These are phyloP conservation scores for Physcia stellaris DNA, from an alignment of 495 filamentous ascomycete genomes.

Conservation along the genomic window DNA sequence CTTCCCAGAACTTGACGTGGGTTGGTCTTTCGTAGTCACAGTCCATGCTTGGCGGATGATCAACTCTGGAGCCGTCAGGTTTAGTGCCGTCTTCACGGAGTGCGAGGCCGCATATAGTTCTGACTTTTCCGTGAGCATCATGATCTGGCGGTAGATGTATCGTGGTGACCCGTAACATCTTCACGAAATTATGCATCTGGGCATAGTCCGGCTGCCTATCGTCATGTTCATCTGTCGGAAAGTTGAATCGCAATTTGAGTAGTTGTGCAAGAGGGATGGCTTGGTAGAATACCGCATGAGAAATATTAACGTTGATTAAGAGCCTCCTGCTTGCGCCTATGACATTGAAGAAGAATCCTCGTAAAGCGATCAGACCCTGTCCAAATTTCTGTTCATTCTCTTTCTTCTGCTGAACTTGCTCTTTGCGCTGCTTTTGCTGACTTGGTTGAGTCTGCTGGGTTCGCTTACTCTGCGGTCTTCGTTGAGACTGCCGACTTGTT, in stretches of 20 bases:
- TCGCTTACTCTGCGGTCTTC: too few relatives aligned
- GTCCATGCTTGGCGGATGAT: too few relatives aligned
- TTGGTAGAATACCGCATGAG: not conserved
- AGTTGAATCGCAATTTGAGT: not conserved
- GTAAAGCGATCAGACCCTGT: conserved; percentile 34
- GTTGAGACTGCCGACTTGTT: too few relatives aligned
- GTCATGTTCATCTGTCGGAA: not conserved
- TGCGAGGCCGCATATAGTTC: not conserved
- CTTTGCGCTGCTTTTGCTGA: too few relatives aligned
- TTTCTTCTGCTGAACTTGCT: too few relatives aligned
- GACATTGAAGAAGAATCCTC: conserved; percentile 57
- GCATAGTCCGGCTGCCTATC: not conserved
- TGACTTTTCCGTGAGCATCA: not conserved
- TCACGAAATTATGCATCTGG: not conserved
- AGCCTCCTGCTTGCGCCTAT: conserved; percentile 49
- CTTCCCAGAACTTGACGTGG: not conserved
- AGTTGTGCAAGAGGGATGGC: not conserved
- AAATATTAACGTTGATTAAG: not conserved
- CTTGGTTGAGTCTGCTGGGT: too few relatives aligned
- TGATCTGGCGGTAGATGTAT: not conserved
- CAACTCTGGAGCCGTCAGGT: too few relatives aligned
- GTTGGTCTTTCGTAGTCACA: too few relatives aligned
- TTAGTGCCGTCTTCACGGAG: not conserved
- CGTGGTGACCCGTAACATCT: not conserved
- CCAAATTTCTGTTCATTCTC: conserved; percentile 9